phyloP scores from a whole-genome alignment of 805 yeast species.

The Yarrowia osloensis region DNA sequence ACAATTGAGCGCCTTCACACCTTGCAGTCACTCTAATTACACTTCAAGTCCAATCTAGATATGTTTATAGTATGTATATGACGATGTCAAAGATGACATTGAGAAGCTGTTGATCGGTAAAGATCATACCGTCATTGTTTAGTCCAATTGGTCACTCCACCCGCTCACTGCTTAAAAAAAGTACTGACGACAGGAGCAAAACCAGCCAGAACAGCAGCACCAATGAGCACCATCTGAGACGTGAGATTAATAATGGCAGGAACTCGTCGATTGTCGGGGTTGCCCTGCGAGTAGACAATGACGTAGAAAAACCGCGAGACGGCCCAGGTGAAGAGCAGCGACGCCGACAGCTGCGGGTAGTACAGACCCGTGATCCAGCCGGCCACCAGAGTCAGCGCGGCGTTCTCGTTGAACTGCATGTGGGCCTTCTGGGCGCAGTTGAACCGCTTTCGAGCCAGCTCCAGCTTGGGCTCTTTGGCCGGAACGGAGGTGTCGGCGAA shows the following conservation, averaged over 20 bases:
- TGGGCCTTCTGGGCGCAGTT: conserved; percentile 33
- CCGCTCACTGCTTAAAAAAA: too few species aligned
- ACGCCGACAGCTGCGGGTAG: conserved; percentile 9
- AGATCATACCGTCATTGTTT: too few species aligned
- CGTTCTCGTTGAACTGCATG: conserved; percentile 30
- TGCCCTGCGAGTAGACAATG: conserved; percentile 24
- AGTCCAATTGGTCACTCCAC: too few species aligned
- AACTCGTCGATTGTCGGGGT: conserved; percentile 15
- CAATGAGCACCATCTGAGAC: conserved; percentile 11
- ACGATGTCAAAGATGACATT: too few species aligned
- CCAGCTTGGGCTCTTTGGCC: conserved; percentile 20
- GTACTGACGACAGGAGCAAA: background rate
- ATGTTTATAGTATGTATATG: too few species aligned
- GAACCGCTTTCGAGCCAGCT: conserved; percentile 19
- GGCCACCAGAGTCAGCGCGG: conserved; percentile 4
- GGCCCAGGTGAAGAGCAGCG: conserved; percentile 24
- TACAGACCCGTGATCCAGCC: conserved; percentile 22
- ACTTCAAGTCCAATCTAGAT: too few species aligned
- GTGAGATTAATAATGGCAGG: background rate
- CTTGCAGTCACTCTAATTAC: too few species aligned
- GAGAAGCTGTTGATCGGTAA: too few species aligned
- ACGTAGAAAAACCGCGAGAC: conserved; percentile 7
- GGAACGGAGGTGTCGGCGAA: conserved; percentile 25
- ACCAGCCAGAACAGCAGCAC: background rate
- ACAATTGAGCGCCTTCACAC: too few species aligned